A percentile compares a stretch with the other conserved stretches of the same genome.
Conservation (phyloP, 495 filamentous ascomycete genomes). For the Penicillium roqueforti region DNA sequence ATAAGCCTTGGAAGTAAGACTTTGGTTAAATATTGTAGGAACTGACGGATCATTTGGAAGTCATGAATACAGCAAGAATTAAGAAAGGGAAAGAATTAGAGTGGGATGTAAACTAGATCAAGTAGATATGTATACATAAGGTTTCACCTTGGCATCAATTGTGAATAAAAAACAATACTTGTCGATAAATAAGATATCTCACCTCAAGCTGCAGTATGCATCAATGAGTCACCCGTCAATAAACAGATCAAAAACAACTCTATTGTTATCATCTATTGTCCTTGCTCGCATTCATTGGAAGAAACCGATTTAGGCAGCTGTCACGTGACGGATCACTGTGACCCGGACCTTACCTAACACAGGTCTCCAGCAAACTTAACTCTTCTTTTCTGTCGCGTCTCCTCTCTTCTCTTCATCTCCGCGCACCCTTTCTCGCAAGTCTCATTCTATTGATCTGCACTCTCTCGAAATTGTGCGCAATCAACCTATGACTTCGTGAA, state of each 20-base stretch:
- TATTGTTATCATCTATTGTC: neutral
- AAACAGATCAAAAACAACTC: neutral
- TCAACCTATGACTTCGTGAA: conserved; percentile 37
- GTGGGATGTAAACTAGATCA: neutral
- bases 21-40: neutral
- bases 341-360: conserved; percentile 26
- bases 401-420: conserved; percentile 22
- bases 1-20: neutral
- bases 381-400: conserved; percentile 29
- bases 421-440: conserved; percentile 15
- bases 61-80: neutral
- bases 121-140: neutral
- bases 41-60: neutral
- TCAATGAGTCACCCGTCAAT: neutral
- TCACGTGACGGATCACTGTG: conserved; percentile 29
- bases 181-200: neutral
- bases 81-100: neutral
- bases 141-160: neutral
- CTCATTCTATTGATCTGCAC: conserved; percentile 6
- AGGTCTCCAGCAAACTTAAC: conserved; percentile 22
- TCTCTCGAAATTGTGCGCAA: conserved; percentile 11
- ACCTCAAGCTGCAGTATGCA: neutral
- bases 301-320: conserved; percentile 14
- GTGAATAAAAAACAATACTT: neutral
- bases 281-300: neutral